Base-by-base conservation (phyloP, 768 basidiomycete species). In the Agrocybe pediades region DNA sequence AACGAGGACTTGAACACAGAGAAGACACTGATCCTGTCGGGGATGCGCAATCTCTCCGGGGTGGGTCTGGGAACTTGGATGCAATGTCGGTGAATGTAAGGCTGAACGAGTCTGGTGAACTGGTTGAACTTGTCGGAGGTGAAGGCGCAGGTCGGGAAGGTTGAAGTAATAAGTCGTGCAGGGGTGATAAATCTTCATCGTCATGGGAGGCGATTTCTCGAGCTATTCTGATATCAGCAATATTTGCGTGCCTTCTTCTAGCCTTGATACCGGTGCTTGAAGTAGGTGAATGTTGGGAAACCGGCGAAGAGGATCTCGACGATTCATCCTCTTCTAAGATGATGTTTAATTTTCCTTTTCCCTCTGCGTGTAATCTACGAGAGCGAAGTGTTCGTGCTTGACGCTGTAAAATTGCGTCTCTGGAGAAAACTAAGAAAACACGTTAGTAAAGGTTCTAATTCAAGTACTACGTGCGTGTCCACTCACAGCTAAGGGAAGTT, bases 21-120 rank as follows among this genome's bases (percentile, higher is more conserved):
- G 72, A 74, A 3, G 78, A 75, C 39, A 63, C 64, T n/a, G 70
- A 74, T 3, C 71, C 74, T 1, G 71, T 70, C 2, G 74, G 72
- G 1, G 75, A 75, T 9, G 51, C 62, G 41, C 67, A 66, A 13
- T 62, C 68, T 19, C 64, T 56, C 19, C 62, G 61, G 41, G 74
- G 75, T 9, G 74, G 75, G 49, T 68, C 68, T 6, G 75, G 75
- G 44, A 74, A 77, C 24, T 56, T 65, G 58, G 65, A 69, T 1
- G 70, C 67, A 1, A 56, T 47, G 15, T 74, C 70, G 5, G 65
- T 65, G 53, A 75, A 74, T 0, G 68, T 69, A 15, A 71, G 59
- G 16, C 59, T 62, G 54, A 71, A 71, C 1, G 72, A 66, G 52
- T 71, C 65, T 3, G 71, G 65, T 19, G 71, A 69, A 19, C 58